These are phyloP conservation scores for Zanthoxylum bungeanum DNA, from an alignment of 345 rosid species.

Conservation along the genomic window DNA sequence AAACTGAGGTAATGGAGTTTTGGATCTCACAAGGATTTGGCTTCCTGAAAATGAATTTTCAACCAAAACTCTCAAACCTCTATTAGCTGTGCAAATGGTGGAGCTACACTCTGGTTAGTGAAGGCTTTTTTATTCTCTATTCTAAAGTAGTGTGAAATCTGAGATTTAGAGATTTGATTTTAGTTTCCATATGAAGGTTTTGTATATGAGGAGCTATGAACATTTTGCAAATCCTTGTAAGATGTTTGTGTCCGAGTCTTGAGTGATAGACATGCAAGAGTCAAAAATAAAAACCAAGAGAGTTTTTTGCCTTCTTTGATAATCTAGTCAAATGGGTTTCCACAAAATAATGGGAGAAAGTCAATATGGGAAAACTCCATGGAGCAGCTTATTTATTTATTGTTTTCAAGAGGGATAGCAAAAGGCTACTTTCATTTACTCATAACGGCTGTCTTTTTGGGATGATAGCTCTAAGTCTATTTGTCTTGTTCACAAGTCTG, in stretches of 20 bases:
- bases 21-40: not conserved
- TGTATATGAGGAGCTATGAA: not conserved
- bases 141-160: not conserved
- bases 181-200: slow-evolving; percentile 1
- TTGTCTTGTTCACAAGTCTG: not conserved
- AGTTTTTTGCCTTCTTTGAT: not conserved
- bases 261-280: slow-evolving; percentile 5
- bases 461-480: not conserved
- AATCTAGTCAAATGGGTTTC: slow-evolving; percentile 2
- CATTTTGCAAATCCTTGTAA: not conserved
- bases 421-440: not conserved
- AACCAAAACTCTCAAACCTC: not conserved
- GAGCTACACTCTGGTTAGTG: slow-evolving; percentile 2
- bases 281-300: not conserved
- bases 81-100: not conserved
- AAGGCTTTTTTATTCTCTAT: slow-evolving; percentile 12
- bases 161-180: not conserved
- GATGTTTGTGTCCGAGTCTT: not conserved
- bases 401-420: not conserved
- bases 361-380: not conserved
- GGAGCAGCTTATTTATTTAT: slow-evolving; percentile 6
- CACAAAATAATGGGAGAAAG: slow-evolving; percentile 10
- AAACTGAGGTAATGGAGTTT: not conserved
- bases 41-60: not conserved
- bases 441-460: not conserved